These are phyloP conservation scores for Cicer yamashitae DNA, from an alignment of 306 rosid species.

Conservation along the genomic window DNA sequence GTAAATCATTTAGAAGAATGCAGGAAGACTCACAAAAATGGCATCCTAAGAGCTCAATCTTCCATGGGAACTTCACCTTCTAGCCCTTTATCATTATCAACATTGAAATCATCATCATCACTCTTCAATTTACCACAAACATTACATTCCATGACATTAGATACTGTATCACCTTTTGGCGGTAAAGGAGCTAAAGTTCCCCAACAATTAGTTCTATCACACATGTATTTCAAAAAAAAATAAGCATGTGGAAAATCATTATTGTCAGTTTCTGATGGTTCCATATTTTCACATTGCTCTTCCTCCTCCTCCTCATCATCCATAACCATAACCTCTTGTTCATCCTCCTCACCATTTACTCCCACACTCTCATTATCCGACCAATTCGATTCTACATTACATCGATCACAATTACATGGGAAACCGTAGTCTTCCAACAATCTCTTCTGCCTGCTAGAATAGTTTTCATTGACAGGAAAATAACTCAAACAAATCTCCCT, in stretches of 20 bases:
- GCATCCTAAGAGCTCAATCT: slow-evolving; percentile 43
- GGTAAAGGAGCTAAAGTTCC: slow-evolving; percentile 83
- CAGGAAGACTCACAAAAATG: slow-evolving; percentile 42
- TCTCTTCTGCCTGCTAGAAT: slow-evolving; percentile 67
- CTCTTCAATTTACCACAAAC: slow-evolving; percentile 66
- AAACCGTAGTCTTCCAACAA: slow-evolving; percentile 83
- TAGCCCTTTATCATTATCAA: slow-evolving; percentile 39
- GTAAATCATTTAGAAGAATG: slow-evolving; percentile 1
- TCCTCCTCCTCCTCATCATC: slow-evolving; percentile 38
- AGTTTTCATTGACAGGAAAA: slow-evolving; percentile 73
- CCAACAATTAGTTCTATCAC: slow-evolving; percentile 65
- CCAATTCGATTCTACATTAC: slow-evolving; percentile 79
- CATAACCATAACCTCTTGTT: slow-evolving; percentile 55
- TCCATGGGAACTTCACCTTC: slow-evolving; percentile 54
- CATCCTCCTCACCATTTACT: slow-evolving; percentile 53
- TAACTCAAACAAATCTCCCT: slow-evolving; percentile 88
- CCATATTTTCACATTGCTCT: slow-evolving; percentile 53
- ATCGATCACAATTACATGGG: slow-evolving; percentile 75
- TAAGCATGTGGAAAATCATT: slow-evolving; percentile 80
- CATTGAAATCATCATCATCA: slow-evolving; percentile 41
- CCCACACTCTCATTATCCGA: slow-evolving; percentile 60
- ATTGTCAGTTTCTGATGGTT: slow-evolving; percentile 45
- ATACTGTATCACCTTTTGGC: slow-evolving; percentile 50
- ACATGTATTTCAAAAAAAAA: slow-evolving; percentile 79
- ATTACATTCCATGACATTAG: slow-evolving; percentile 72